A percentile compares a stretch with the other conserved stretches of the same genome.
These are phyloP conservation scores for Xerocomus minutiporus DNA, from an alignment of 1,284 basidiomycete species.

Conservation along the genomic window DNA sequence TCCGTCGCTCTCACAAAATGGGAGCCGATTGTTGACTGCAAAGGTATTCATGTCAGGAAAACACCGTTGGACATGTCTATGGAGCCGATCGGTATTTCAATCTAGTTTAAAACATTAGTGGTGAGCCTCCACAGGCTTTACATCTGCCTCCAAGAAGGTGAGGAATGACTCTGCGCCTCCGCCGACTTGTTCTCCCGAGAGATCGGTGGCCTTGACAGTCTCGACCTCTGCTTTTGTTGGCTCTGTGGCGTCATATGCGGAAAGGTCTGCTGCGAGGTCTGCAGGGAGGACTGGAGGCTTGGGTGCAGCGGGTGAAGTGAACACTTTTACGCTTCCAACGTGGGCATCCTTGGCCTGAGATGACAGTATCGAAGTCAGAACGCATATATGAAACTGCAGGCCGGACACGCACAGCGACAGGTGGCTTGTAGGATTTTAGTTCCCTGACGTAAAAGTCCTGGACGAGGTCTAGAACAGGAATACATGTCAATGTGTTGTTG, in stretches of 20 bases:
- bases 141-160: slow-evolving; percentile 53
- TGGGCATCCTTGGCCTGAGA: slow-evolving; percentile 78
- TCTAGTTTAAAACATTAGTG: slow-evolving; percentile 35
- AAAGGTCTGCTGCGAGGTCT: slow-evolving; percentile 78
- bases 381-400: background rate
- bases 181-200: slow-evolving; percentile 35
- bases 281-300: slow-evolving; percentile 66
- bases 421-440: slow-evolving; percentile 84
- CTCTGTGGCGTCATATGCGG: slow-evolving; percentile 75
- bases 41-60: background rate
- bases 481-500: slow-evolving; percentile 3
- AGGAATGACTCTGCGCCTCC: slow-evolving; percentile 58
- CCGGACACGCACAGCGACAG: slow-evolving; percentile 44
- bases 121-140: slow-evolving; percentile 52
- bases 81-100: slow-evolving; percentile 4
- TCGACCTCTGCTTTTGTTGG: slow-evolving; percentile 50
- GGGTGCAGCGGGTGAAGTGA: slow-evolving; percentile 64
- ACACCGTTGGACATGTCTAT: slow-evolving; percentile 16
- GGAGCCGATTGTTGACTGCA: background rate
- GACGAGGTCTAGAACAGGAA: slow-evolving; percentile 66
- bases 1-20: background rate
- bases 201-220: slow-evolving; percentile 23
- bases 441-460: slow-evolving; percentile 91
- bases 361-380: background rate
- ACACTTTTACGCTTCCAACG: slow-evolving; percentile 74